A percentile compares a stretch with the other conserved stretches of the same genome.
These are phyloP conservation scores for Epichloe elymi DNA, from an alignment of 2,329 filamentous ascomycete genomes.

Conservation along the genomic window DNA sequence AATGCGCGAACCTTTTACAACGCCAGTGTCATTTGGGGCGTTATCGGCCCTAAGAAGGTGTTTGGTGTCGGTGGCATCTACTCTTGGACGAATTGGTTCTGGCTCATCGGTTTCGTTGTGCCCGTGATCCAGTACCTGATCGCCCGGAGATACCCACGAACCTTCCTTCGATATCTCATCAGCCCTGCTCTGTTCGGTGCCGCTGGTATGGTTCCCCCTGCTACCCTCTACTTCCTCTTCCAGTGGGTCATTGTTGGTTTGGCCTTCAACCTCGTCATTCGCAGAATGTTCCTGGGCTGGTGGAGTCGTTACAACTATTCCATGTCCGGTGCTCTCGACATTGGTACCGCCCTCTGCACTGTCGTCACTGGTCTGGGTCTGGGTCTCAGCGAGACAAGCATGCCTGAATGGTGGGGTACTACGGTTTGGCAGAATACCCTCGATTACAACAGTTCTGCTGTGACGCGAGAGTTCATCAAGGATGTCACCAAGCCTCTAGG, in stretches of 20 bases:
- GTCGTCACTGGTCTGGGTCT: slow-evolving; percentile 37
- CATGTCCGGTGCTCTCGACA: slow-evolving; percentile 43
- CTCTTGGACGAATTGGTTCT: slow-evolving; percentile 38
- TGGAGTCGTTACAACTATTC: slow-evolving; percentile 47
- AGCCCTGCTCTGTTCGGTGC: slow-evolving; percentile 41
- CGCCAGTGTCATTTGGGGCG: slow-evolving; percentile 46
- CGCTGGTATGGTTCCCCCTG: slow-evolving; percentile 36
- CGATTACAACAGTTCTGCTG: slow-evolving; percentile 15
- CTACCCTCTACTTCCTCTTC: slow-evolving; percentile 41
- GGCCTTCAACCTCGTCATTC: slow-evolving; percentile 41
- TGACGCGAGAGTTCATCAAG: slow-evolving; percentile 15
- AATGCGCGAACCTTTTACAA: slow-evolving; percentile 47
- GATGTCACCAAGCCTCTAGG: slow-evolving; percentile 17
- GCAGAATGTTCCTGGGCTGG: slow-evolving; percentile 37
- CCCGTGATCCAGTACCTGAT: slow-evolving; percentile 35
- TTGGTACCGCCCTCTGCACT: slow-evolving; percentile 44
- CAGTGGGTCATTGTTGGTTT: slow-evolving; percentile 42
- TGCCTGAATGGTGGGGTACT: slow-evolving; percentile 38
- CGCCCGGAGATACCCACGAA: slow-evolving; percentile 33
- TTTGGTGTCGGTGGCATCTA: slow-evolving; percentile 29
- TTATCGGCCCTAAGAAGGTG: slow-evolving; percentile 32
- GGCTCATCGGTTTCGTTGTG: slow-evolving; percentile 35
- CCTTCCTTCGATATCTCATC: slow-evolving; percentile 34
- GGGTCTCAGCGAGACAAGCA: slow-evolving; percentile 27
- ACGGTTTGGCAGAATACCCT: slow-evolving; percentile 16